Evolutionary conservation across 306 rosid species (phyloP).

Genomic region (Castanopsis chinensis): DNA sequence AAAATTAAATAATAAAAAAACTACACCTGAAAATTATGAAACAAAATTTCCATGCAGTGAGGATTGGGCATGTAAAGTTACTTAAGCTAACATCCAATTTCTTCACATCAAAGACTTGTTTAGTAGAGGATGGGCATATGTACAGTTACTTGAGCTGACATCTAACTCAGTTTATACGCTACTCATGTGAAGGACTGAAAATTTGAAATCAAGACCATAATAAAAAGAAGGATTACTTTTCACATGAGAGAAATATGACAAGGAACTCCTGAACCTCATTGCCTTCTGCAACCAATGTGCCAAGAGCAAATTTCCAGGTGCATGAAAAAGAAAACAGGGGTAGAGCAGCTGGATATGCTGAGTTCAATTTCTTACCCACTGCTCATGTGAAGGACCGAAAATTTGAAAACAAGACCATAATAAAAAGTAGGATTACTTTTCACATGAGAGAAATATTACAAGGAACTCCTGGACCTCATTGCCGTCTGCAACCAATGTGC

Average conservation of each 20-base stretch:
- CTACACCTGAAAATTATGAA: background rate
- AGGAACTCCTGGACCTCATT: background rate
- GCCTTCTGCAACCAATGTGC: background rate
- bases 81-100: background rate
- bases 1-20: background rate
- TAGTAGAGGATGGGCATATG: background rate
- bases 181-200: background rate
- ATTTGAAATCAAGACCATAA: background rate
- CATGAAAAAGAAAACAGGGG: background rate
- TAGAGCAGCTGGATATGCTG: background rate
- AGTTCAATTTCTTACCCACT: background rate
- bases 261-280: background rate
- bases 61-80: background rate
- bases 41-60: background rate
- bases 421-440: background rate
- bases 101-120: background rate
- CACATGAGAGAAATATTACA: background rate
- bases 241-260: background rate
- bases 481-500: background rate
- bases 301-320: background rate
- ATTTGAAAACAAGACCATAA: background rate
- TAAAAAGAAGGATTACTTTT: background rate
- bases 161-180: background rate
- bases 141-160: background rate
- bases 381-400: background rate